These are phyloP conservation scores for Caloboletus firmus DNA, from an alignment of 1,284 basidiomycete genomes.

Conservation along the genomic window DNA sequence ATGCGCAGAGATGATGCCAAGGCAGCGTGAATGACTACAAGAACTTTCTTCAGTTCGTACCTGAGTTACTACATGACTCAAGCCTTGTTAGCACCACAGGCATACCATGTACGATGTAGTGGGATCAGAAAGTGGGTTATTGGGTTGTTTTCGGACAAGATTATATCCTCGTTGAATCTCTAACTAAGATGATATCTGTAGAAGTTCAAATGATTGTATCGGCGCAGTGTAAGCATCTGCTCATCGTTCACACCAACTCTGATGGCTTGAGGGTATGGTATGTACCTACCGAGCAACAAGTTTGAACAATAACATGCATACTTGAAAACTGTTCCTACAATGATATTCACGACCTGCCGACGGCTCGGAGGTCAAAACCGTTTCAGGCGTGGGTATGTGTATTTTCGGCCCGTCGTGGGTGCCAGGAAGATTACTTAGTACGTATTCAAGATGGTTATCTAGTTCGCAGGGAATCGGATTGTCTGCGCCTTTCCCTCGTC, in stretches of 20 bases:
- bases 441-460: not conserved
- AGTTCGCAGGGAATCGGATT: not conserved
- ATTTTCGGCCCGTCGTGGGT: not conserved
- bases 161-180: not conserved
- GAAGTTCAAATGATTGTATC: not conserved
- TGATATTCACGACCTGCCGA: too few species aligned
- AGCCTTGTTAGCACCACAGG: not conserved
- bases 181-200: too few species aligned
- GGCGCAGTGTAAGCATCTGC: too few species aligned
- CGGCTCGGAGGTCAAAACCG: too few species aligned
- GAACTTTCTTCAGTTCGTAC: not conserved
- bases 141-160: not conserved
- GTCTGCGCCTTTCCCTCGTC: not conserved
- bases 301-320: too few species aligned
- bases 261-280: too few species aligned
- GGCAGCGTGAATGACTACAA: too few species aligned
- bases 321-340: too few species aligned
- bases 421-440: too few species aligned
- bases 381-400: not conserved
- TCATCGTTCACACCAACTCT: not conserved
- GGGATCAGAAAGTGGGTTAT: not conserved
- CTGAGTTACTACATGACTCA: not conserved
- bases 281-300: too few species aligned
- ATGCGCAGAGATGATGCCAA: not conserved
- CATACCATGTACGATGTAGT: not conserved